Conservation (phyloP, 176 grass and related monocot species). For the Eleusine coracana region DNA sequence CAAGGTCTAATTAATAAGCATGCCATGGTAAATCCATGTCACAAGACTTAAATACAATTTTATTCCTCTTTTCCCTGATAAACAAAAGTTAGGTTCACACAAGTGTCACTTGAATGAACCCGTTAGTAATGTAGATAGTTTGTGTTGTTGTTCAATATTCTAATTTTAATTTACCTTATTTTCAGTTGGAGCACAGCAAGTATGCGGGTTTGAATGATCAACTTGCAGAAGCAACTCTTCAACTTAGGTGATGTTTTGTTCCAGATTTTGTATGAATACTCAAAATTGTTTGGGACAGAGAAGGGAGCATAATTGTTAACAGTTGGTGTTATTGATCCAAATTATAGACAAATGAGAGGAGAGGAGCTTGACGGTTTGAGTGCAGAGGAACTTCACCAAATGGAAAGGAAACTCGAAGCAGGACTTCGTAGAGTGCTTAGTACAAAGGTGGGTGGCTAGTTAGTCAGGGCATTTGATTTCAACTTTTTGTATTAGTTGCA, state of each 20-base stretch:
- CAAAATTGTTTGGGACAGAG: conserved; percentile 17
- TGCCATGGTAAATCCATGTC: not conserved
- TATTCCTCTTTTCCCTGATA: not conserved
- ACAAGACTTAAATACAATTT: not conserved
- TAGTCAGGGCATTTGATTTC: conserved; percentile 7
- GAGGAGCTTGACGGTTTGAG: conserved; percentile 77
- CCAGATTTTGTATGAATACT: conserved; percentile 39
- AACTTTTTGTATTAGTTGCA: not conserved
- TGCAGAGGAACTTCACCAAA: conserved; percentile 71
- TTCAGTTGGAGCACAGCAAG: conserved; percentile 75
- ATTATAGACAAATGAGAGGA: conserved; percentile 84
- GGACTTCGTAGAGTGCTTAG: conserved; percentile 68
- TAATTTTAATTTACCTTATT: conserved; percentile 25
- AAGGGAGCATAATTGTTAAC: not conserved
- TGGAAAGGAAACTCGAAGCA: conserved; percentile 86
- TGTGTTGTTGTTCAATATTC: not conserved
- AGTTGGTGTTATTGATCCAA: not conserved
- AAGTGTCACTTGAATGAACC: conserved; percentile 1
- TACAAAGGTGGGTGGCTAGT: conserved; percentile 66
- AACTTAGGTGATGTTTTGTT: conserved; percentile 71
- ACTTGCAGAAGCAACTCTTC: conserved; percentile 72
- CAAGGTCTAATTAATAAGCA: not conserved
- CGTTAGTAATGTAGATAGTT: not conserved
- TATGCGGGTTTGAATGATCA: conserved; percentile 70
- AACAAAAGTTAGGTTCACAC: not conserved